These are phyloP conservation scores for Didymella pinodella DNA, from an alignment of 2,329 filamentous ascomycete species.

Conservation along the genomic window DNA sequence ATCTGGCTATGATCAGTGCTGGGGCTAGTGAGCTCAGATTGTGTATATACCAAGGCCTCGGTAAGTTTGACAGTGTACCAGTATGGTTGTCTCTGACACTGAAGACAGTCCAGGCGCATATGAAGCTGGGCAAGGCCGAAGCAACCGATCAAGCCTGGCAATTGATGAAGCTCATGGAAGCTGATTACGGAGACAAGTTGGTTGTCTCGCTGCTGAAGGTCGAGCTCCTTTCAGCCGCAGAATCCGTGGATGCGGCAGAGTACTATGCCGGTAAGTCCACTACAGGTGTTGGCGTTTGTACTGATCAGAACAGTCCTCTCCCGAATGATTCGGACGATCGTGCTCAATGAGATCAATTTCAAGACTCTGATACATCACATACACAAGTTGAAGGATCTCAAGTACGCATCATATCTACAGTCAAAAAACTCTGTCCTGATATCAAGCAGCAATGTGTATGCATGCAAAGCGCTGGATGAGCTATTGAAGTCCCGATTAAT, in stretches of 20 bases:
- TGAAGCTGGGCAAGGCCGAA: conserved; percentile 58
- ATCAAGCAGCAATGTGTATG: conserved; percentile 45
- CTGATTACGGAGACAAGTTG: conserved; percentile 70
- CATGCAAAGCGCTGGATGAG: conserved; percentile 65
- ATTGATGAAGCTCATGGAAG: conserved; percentile 68
- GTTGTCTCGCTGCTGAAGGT: conserved; percentile 73
- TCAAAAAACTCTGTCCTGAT: neutral
- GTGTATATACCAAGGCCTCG: conserved; percentile 67
- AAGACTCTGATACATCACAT: conserved; percentile 72
- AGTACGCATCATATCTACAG: conserved; percentile 24
- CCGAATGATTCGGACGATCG: conserved; percentile 67
- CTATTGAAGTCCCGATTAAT: conserved; percentile 68
- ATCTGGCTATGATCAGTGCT: conserved; percentile 63
- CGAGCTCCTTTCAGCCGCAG: conserved; percentile 66
- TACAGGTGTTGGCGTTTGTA: neutral
- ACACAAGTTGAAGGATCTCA: conserved; percentile 64
- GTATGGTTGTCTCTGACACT: conserved; percentile 16
- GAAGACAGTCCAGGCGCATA: conserved; percentile 62
- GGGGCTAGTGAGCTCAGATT: conserved; percentile 71
- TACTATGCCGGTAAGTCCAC: conserved; percentile 52
- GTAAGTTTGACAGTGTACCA: conserved; percentile 30
- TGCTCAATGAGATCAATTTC: conserved; percentile 70
- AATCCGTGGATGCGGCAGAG: conserved; percentile 46
- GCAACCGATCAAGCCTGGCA: conserved; percentile 62
- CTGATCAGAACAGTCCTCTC: conserved; percentile 59